Conservation (phyloP, 371 early-diverging fungal genomes). For the Coemansia sp. region DNA sequence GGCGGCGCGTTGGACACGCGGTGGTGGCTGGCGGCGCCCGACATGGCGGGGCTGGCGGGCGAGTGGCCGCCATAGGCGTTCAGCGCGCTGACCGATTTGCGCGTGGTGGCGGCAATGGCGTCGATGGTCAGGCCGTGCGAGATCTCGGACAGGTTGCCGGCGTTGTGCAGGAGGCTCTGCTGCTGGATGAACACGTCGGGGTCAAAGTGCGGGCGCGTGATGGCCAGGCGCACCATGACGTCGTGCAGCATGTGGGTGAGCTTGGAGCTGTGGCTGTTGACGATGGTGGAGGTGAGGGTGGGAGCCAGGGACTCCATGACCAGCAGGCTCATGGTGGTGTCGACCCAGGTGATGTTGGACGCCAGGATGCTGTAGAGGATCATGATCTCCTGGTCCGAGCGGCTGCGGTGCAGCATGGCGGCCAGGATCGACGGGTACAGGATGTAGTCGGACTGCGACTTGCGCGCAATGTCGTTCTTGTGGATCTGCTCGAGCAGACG, state of each 20-base stretch:
- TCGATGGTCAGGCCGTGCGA: slow-evolving; percentile 37
- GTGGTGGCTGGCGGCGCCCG: slow-evolving; percentile 8
- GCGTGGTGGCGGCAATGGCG: slow-evolving; percentile 35
- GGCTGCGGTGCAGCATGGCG: slow-evolving; percentile 78
- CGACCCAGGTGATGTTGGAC: slow-evolving; percentile 43
- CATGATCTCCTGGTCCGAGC: slow-evolving; percentile 79
- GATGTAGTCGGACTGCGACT: slow-evolving; percentile 57
- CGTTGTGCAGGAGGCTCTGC: slow-evolving; percentile 24
- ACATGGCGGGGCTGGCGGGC: slow-evolving; percentile 3
- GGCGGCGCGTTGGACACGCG: slow-evolving; percentile 39
- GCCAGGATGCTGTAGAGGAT: slow-evolving; percentile 79
- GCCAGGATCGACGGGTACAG: slow-evolving; percentile 75
- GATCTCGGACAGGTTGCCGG: slow-evolving; percentile 19
- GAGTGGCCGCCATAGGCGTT: slow-evolving; percentile 4
- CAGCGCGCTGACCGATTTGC: slow-evolving; percentile 33
- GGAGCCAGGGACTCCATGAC: slow-evolving; percentile 49
- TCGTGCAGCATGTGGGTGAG: slow-evolving; percentile 47
- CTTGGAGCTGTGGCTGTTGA: slow-evolving; percentile 41
- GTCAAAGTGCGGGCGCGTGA: slow-evolving; percentile 46
- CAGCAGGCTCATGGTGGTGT: slow-evolving; percentile 40
- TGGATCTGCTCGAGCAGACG: slow-evolving; percentile 57
- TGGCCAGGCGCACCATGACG: slow-evolving; percentile 42
- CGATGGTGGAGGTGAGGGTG: slow-evolving; percentile 25
- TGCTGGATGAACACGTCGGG: slow-evolving; percentile 48
- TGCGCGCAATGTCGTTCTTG: slow-evolving; percentile 61